These are phyloP conservation scores for Volvox reticuliferus DNA, from an alignment of 139 green algal species.

Conservation along the genomic window DNA sequence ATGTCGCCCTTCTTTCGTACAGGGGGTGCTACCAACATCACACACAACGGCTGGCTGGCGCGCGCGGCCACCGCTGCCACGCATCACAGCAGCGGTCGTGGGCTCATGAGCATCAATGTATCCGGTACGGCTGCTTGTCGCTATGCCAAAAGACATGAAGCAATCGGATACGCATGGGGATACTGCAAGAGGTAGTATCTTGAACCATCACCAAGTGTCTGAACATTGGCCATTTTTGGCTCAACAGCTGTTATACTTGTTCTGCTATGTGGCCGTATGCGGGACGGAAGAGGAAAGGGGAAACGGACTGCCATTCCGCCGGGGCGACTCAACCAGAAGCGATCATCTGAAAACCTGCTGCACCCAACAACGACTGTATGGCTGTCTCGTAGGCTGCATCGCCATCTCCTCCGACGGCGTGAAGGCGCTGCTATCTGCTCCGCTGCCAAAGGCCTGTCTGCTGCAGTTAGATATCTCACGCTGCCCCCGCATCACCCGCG, in stretches of 20 bases:
- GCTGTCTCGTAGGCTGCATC: constrained; percentile 39
- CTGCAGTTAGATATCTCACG: constrained; percentile 56
- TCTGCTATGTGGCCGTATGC: too few species aligned
- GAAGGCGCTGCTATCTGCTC: constrained; percentile 40
- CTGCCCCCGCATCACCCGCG: constrained; percentile 55
- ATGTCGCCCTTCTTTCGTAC: constrained; percentile 45
- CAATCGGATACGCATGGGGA: too few species aligned
- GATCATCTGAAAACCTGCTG: too few species aligned
- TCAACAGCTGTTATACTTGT: too few species aligned
- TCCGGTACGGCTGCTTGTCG: not conserved
- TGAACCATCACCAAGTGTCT: too few species aligned
- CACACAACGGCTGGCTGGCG: constrained; percentile 36
- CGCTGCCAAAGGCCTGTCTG: constrained; percentile 51
- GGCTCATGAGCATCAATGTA: constrained; percentile 47
- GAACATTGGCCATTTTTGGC: too few species aligned
- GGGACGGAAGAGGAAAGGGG: too few species aligned
- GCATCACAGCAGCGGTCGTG: constrained; percentile 14
- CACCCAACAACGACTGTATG: not conserved
- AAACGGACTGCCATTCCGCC: too few species aligned
- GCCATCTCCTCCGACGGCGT: constrained; percentile 54
- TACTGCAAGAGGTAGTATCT: too few species aligned
- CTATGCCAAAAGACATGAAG: too few species aligned
- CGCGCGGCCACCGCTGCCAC: constrained; percentile 25
- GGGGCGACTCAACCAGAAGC: too few species aligned
- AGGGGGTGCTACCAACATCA: not conserved